Base-by-base conservation (phyloP, 2,329 filamentous ascomycete genomes). In the Neonectria ditissima region DNA sequence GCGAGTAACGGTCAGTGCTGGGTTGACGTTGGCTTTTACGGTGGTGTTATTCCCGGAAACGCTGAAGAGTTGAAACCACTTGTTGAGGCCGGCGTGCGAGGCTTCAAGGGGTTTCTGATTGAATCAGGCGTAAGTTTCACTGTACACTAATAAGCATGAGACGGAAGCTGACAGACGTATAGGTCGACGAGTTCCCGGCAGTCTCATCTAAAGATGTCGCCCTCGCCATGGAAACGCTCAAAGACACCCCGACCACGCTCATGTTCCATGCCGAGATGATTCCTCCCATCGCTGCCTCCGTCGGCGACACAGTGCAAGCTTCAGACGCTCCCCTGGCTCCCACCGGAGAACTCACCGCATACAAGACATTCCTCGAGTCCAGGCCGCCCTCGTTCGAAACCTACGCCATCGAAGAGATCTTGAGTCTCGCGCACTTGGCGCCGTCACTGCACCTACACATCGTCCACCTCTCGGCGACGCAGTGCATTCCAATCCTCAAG, bases 251-350 rank as follows among this genome's bases (percentile, higher is more conserved):
- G 18, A 98, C 96, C 2, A 97, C 94, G 0, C 89, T 98, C 73
- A 98, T 99, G 95, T 99, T 99, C 82, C 96, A 99, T 76, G 96
- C 96, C 60, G 96, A 99, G 80, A 98, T 97, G 94, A 90, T 97
- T 13, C 94, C 95, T n/a, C 92, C 93, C 18, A 92, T 94, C 69
- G 81, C 92, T 53, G 88, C 89, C 69, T 94, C 92, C 0, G 91
- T 94, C 2, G 91, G 92, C 56, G 93, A 96, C 76, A 88, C 89
- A 26, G 89, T 93, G 4, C 91, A 92, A 73, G 80, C 81, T 26
- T 92, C 92, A 0, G 83, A 86, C 7, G 88, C 92, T 18, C 92
- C 92, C 0, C 81, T 91, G 7, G 87, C 87, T 1, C 92, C 92
- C 4, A 84, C 86, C 28, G 93, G 93, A 16, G 88, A 91, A 11